Evolutionary conservation across 192 early-diverging fungal species (phyloP).

Genomic region (Chytriomyces hyalinus): DNA sequence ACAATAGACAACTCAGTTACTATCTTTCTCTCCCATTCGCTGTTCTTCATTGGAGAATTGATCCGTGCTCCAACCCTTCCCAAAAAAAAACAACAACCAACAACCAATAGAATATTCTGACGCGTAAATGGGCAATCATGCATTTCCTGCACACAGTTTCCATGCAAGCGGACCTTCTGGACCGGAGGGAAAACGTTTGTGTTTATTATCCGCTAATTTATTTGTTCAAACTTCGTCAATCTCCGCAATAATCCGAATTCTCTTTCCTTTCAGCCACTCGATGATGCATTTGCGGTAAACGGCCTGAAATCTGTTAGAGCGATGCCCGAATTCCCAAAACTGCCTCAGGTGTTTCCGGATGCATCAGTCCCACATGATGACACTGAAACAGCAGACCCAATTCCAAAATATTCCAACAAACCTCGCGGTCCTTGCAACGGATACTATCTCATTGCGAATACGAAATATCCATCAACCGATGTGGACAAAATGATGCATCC

Average conservation of each 20-base stretch:
- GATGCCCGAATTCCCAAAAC: slow-evolving; percentile 4
- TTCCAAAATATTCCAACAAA: not conserved
- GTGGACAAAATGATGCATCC: not conserved
- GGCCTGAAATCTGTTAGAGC: slow-evolving; percentile 22
- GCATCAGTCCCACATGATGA: not conserved
- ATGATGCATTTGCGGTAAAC: slow-evolving; percentile 11
- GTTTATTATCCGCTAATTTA: not conserved
- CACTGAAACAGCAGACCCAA: not conserved
- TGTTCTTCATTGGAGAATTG: not conserved
- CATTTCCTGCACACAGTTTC: not conserved
- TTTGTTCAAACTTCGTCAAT: not conserved
- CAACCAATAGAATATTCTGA: slow-evolving; percentile 31
- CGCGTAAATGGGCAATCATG: slow-evolving; percentile 25
- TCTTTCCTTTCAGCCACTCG: not conserved
- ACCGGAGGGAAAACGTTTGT: slow-evolving; percentile 4
- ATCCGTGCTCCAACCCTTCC: not conserved
- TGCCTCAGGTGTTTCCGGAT: slow-evolving; percentile 4
- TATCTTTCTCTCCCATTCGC: not conserved
- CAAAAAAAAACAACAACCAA: slow-evolving; percentile 23
- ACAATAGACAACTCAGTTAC: not conserved
- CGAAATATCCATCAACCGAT: slow-evolving; percentile 8
- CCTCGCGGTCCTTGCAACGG: slow-evolving; percentile 21
- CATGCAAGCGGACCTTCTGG: slow-evolving; percentile 2
- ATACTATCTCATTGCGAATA: slow-evolving; percentile 7
- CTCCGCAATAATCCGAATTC: not conserved